Percentiles rank a stretch among this genome's conserved stretches.
Evolutionary conservation across 2,329 filamentous ascomycete species (phyloP).

Genomic region (Botrytis pseudocinerea): DNA sequence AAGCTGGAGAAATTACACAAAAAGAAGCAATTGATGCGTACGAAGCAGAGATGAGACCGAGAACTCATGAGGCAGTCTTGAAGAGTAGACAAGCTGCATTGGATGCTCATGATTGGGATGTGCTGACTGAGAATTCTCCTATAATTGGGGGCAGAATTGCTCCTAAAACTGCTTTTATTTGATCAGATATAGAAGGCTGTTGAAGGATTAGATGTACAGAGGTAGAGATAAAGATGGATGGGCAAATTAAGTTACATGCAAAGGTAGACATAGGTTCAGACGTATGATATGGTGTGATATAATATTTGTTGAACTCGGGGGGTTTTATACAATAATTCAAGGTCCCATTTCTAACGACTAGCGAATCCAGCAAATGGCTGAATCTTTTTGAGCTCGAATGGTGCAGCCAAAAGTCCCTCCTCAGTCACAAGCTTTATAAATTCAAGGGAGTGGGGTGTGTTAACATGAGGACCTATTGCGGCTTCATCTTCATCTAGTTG

Average conservation of each 20-base stretch:
- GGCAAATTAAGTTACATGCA: not conserved
- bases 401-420: constrained; percentile 2
- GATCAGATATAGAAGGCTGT: not conserved
- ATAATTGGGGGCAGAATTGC: constrained; percentile 41
- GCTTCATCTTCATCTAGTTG: constrained; percentile 6
- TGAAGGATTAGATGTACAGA: not conserved
- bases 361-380: constrained; percentile 11
- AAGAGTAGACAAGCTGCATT: constrained; percentile 54
- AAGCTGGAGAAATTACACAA: constrained; percentile 23
- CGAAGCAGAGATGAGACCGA: constrained; percentile 47
- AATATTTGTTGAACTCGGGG: not conserved
- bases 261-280: not conserved
- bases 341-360: constrained; percentile 4
- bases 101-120: constrained; percentile 54
- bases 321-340: not conserved
- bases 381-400: constrained; percentile 8
- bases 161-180: constrained; percentile 13
- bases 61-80: constrained; percentile 50
- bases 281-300: too few species aligned
- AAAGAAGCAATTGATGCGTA: constrained; percentile 49
- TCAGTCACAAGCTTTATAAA: not conserved
- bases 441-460: not conserved
- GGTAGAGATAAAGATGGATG: not conserved
- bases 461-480: not conserved
- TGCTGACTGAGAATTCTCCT: constrained; percentile 45